Base-by-base conservation (phyloP, 305 asterid genomes). In the Ilex paraguariensis region DNA sequence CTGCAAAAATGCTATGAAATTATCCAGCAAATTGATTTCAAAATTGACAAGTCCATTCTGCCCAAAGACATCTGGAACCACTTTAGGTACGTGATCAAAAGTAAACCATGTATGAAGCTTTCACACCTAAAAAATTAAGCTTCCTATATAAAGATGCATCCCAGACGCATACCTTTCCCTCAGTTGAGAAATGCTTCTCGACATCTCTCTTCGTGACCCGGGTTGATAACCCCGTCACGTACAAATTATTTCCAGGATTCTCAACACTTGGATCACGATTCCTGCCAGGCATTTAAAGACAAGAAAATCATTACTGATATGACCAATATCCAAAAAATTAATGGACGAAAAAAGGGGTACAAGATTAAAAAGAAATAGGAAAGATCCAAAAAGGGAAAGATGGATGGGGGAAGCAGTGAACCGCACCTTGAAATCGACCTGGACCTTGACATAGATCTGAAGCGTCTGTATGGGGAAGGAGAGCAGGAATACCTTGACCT, bases 161-260 rank as follows among this genome's bases (percentile, higher is more conserved):
- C 4, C 44, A 17, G 7, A 15, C 54, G 28, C 28, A 31, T 73
- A 91, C 98, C 92, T 60, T 77, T 52, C 96, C 96, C 72, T 86
- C 95, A 59, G 87, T 36, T 4, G 97, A 85, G 56, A 91, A 89
- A 70, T 89, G 95, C 76, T 82, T 78, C 77, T 87, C 96, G 32
- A 91, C 70, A 15, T 88, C 89, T 64, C 82, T 79, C 81, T 72
- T 78, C 0, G 87, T 75, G 60, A 91, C 89, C 28, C 87, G 84
- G 31, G 83, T 11, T 7, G 97, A 79, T 54, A 91, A 94, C 48
- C 98, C 98, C 0, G 98, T 91, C 64, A 91, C 97, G 48, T 91
- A 91, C 81, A 91, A 71, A 68, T 87, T 91, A 71, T 88, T 88
- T 33, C 98, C 98, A 30, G 98, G 98, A 69, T 91, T 91, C 74